Evolutionary conservation across 495 filamentous ascomycete species (phyloP).

Genomic region (Aspergillus saccharolyticus): DNA sequence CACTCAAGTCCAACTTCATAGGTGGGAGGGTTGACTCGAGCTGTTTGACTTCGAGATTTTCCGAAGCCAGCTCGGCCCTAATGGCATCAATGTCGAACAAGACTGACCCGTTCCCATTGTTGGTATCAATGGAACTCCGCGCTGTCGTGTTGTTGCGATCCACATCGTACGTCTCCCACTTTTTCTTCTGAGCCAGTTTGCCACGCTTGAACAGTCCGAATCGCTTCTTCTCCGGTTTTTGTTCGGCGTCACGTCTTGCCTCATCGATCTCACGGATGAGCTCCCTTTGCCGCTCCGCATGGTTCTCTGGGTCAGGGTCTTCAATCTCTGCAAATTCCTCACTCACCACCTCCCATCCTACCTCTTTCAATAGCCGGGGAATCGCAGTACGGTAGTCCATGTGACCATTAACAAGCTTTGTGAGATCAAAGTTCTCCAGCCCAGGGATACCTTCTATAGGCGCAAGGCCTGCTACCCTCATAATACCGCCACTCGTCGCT

Average conservation of each 20-base stretch:
- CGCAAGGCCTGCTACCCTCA: slow-evolving; percentile 84
- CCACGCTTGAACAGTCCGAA: slow-evolving; percentile 78
- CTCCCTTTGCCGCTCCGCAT: slow-evolving; percentile 80
- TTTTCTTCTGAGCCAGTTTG: slow-evolving; percentile 73
- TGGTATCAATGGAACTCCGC: slow-evolving; percentile 25
- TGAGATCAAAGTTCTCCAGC: slow-evolving; percentile 87
- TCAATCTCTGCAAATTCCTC: slow-evolving; percentile 98
- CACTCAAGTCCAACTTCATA: slow-evolving; percentile 68
- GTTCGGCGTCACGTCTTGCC: slow-evolving; percentile 79
- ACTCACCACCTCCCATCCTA: slow-evolving; percentile 83
- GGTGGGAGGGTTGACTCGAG: slow-evolving; percentile 83
- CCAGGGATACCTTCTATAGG: slow-evolving; percentile 70
- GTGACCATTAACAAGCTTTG: slow-evolving; percentile 81
- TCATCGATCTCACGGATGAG: slow-evolving; percentile 96
- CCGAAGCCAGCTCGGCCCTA: slow-evolving; percentile 72
- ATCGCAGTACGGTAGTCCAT: slow-evolving; percentile 96
- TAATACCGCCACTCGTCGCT: slow-evolving; percentile 86
- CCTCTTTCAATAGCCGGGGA: slow-evolving; percentile 75
- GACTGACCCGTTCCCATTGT: slow-evolving; percentile 43
- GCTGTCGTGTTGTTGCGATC: slow-evolving; percentile 23
- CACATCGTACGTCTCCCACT: slow-evolving; percentile 91
- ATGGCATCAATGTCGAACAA: slow-evolving; percentile 97
- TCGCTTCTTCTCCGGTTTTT: slow-evolving; percentile 60
- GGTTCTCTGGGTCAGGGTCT: slow-evolving; percentile 93
- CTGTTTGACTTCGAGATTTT: slow-evolving; percentile 72